Percentiles rank a stretch among this genome's conserved stretches.
Evolutionary conservation across 1,284 basidiomycete species (phyloP).

Genomic region (Microbotryum lychnidis-dioicae): DNA sequence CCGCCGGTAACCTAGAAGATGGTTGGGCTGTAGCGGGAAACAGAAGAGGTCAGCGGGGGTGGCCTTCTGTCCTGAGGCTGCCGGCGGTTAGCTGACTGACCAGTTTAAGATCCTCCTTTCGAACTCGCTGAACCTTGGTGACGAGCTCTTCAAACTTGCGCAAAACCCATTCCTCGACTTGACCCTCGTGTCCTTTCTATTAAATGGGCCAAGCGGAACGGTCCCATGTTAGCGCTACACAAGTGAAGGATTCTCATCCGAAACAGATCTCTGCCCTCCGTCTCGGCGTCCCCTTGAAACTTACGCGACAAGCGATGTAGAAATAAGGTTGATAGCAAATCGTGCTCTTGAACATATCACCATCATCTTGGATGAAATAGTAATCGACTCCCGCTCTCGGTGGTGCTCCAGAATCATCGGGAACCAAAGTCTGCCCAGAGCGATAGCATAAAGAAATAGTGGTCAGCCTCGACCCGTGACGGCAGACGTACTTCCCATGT

Average conservation of each 20-base stretch:
- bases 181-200: constrained; percentile 75
- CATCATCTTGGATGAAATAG: constrained; percentile 97
- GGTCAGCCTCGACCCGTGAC: background rate
- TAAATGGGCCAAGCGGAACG: background rate
- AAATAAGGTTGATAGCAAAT: constrained; percentile 93
- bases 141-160: constrained; percentile 88
- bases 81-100: constrained; percentile 36
- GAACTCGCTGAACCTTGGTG: constrained; percentile 64
- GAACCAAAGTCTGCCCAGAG: constrained; percentile 60
- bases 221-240: background rate
- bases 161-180: constrained; percentile 90
- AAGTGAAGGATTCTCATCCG: too few species aligned
- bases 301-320: constrained; percentile 71
- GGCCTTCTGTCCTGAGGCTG: background rate
- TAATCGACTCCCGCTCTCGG: constrained; percentile 89
- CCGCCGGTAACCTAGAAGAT: constrained; percentile 82
- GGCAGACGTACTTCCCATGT: background rate
- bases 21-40: constrained; percentile 58
- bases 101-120: constrained; percentile 88
- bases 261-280: background rate
- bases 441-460: background rate
- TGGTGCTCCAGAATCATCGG: constrained; percentile 68
- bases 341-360: constrained; percentile 90
- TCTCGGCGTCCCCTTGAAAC: constrained; percentile 29
- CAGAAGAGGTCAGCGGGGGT: background rate